Conservation (phyloP, 2,329 filamentous ascomycete genomes). For the Westerdykella ornata region DNA sequence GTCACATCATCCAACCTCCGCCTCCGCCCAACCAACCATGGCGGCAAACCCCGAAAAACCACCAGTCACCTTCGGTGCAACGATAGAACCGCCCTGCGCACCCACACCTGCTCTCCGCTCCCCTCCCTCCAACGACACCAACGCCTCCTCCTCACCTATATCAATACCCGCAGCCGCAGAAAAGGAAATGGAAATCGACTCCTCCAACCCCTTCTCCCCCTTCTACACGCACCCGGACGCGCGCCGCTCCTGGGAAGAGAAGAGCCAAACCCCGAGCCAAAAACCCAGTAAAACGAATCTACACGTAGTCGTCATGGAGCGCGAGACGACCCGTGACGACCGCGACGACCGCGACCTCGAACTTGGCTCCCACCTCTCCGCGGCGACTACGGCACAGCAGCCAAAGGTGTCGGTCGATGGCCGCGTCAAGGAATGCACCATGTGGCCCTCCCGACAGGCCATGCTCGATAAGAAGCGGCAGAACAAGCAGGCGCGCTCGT, state of each 20-base stretch:
- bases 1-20: too few relatives aligned
- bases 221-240: conserved; percentile 45
- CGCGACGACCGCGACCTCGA: conserved; percentile 35
- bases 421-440: conserved; percentile 44
- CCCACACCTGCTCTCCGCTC: conserved; percentile 22
- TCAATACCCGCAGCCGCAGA: conserved; percentile 28
- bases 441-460: conserved; percentile 47
- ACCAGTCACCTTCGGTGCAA: conserved; percentile 41
- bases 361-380: conserved; percentile 26
- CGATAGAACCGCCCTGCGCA: conserved; percentile 29
- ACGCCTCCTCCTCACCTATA: conserved; percentile 31
- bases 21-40: conserved; percentile 13
- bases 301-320: conserved; percentile 29
- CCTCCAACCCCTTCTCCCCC: conserved; percentile 40
- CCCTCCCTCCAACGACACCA: conserved; percentile 28
- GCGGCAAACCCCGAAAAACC: conserved; percentile 21
- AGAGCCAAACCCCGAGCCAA: conserved; percentile 6
- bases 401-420: conserved; percentile 39
- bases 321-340: conserved; percentile 32
- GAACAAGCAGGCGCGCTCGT: conserved; percentile 36
- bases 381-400: conserved; percentile 36
- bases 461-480: conserved; percentile 40
- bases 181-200: conserved; percentile 28
- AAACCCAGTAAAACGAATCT: conserved; percentile 29
- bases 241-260: conserved; percentile 36